These are phyloP conservation scores for Sparassis latifolia DNA, from an alignment of 1,284 basidiomycete genomes.

Conservation along the genomic window DNA sequence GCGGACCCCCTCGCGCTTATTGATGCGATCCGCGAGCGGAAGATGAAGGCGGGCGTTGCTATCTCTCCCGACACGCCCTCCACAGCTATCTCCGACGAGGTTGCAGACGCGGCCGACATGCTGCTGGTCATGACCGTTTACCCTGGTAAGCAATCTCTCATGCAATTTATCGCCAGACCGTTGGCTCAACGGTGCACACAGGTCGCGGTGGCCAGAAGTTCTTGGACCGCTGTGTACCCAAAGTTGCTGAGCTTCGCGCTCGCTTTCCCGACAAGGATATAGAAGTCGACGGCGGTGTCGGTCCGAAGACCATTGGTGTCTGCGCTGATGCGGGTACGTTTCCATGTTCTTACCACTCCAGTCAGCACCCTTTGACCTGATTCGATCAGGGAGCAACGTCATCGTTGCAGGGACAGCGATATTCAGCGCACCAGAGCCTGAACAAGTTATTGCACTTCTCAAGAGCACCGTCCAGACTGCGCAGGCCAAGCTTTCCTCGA, in stretches of 20 bases:
- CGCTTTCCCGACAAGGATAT: slow-evolving; percentile 94
- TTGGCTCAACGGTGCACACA: slow-evolving; percentile 19
- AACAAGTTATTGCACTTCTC: slow-evolving; percentile 69
- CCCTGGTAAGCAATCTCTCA: slow-evolving; percentile 48
- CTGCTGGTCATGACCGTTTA: slow-evolving; percentile 97
- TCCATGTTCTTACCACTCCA: not conserved
- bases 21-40: slow-evolving; percentile 62
- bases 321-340: slow-evolving; percentile 83
- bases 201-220: slow-evolving; percentile 97
- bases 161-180: not conserved
- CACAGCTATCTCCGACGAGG: slow-evolving; percentile 75
- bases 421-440: slow-evolving; percentile 78
- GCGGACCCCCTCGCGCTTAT: slow-evolving; percentile 75
- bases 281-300: slow-evolving; percentile 95
- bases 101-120: slow-evolving; percentile 82
- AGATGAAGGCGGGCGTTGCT: slow-evolving; percentile 90
- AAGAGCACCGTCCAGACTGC: slow-evolving; percentile 69
- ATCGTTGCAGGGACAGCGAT: slow-evolving; percentile 98
- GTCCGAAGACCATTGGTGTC: slow-evolving; percentile 81
- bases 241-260: slow-evolving; percentile 86
- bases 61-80: slow-evolving; percentile 93
- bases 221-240: slow-evolving; percentile 87
- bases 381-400: slow-evolving; percentile 80
- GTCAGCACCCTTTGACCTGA: not conserved
- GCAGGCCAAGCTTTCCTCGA: slow-evolving; percentile 38